Base-by-base conservation (phyloP, 2,329 filamentous ascomycete genomes). In the Aspergillus aculeatus region DNA sequence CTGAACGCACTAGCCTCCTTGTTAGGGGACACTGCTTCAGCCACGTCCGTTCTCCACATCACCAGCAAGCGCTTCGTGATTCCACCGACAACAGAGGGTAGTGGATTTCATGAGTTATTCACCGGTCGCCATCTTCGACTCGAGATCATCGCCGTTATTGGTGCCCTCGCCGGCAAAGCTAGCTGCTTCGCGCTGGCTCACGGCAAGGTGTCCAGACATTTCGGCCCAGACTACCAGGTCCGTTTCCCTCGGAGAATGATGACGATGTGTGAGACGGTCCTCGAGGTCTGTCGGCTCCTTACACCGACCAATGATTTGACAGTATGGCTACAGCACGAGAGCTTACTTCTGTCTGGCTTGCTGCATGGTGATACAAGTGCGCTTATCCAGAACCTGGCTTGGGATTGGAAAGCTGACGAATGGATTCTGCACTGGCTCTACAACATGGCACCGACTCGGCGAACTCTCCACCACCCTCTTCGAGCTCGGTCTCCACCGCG, bases 121-220 rank as follows among this genome's bases (percentile, higher is more conserved):
- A 78, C 75, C 0, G 77, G 76, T 0, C 64, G 69, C 14, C 69
- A 72, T 19, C 62, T 78, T 38, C 74, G 77, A 1, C 63, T 79
- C 5, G 77, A 80, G 26, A 26, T 26, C 4, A 68, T 79, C 11
- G 77, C 74, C 0, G 67, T 74, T 11, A 59, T 79, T 5, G 71
- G 76, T 41, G 68, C 74, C 26, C 69, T 74, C 5, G 76, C 78
- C 2, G 77, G 75, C n/a, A 64, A 66, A 16, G 65, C 66, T 10
- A 61, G 60, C 16, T 58, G 65, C 38, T 63, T 69, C 14, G 69
- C 69, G 23, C 61, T 70, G 2, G 62, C 64, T 3, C 56, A 60
- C 24, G 61, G 64, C 6, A 66, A 54, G 21, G 64, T 64, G 7
- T 52, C 21, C 14, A 32, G 50, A 10, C 26, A n/a, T 21, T 44